Evolutionary conservation across 139 green algal species (phyloP).

Genomic region (Micractinium conductrix): DNA sequence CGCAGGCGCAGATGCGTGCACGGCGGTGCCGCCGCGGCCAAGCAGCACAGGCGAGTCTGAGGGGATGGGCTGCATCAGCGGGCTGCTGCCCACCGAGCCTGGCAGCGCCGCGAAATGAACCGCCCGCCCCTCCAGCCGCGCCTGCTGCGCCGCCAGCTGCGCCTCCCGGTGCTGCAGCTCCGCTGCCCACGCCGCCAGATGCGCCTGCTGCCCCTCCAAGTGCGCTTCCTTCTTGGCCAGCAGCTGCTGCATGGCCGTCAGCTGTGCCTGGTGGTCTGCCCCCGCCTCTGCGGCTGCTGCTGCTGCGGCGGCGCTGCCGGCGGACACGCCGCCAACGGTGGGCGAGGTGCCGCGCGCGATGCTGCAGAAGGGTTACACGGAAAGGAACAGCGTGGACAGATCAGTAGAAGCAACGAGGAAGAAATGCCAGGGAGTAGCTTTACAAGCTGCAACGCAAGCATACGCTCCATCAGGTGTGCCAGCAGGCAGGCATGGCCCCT

Average conservation of each 20-base stretch:
- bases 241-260: conserved; percentile 20
- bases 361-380: too few relatives aligned
- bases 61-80: conserved; percentile 11
- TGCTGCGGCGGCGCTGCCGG: background rate
- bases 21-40: background rate
- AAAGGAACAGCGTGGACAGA: too few relatives aligned
- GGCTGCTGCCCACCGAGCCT: background rate
- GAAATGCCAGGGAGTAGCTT: too few relatives aligned
- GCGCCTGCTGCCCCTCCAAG: conserved; percentile 43
- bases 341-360: background rate
- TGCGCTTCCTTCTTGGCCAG: conserved; percentile 32
- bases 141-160: conserved; percentile 2
- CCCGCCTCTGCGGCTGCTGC: background rate
- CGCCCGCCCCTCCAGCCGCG: background rate
- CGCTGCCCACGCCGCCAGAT: conserved; percentile 34
- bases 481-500: too few relatives aligned
- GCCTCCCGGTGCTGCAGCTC: conserved; percentile 41
- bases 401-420: too few relatives aligned
- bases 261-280: background rate
- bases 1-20: too few relatives aligned
- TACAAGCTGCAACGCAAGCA: too few relatives aligned
- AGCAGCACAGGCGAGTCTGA: conserved; percentile 12
- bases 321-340: background rate
- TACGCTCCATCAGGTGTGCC: too few relatives aligned
- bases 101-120: too few relatives aligned